A percentile compares a stretch with the other conserved stretches of the same genome.
These are phyloP conservation scores for Hyphodiscus hymeniophilus DNA, from an alignment of 495 filamentous ascomycete genomes.

Conservation along the genomic window DNA sequence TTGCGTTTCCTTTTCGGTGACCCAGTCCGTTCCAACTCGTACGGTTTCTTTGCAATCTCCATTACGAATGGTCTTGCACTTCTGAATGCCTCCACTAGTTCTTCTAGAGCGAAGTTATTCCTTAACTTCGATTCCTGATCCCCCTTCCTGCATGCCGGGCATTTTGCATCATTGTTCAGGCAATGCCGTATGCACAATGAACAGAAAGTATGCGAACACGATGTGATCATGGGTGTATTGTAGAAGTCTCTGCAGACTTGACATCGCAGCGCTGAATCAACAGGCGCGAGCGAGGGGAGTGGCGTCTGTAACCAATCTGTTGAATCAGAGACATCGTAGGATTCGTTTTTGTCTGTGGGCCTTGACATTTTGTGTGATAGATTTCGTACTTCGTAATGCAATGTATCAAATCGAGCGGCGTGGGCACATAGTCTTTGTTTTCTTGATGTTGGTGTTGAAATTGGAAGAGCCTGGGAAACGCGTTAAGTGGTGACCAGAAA, in stretches of 20 bases:
- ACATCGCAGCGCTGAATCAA: slow-evolving; percentile 85
- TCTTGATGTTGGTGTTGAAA: not conserved
- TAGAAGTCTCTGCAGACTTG: slow-evolving; percentile 98
- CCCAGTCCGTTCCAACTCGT: slow-evolving; percentile 1
- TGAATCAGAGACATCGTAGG: slow-evolving; percentile 69
- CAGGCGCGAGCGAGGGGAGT: slow-evolving; percentile 57
- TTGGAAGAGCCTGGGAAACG: no score
- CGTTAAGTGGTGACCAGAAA: slow-evolving; percentile 15
- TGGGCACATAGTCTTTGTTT: no score
- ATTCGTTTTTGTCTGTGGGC: slow-evolving; percentile 21
- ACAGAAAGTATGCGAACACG: slow-evolving; percentile 94
- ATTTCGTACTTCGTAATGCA: no score
- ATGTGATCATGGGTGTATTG: slow-evolving; percentile 85
- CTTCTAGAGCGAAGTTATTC: slow-evolving; percentile 73
- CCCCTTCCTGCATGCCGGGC: slow-evolving; percentile 67
- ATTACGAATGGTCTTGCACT: slow-evolving; percentile 54
- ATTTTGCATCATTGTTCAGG: slow-evolving; percentile 72
- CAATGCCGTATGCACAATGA: slow-evolving; percentile 86
- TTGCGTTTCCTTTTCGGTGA: slow-evolving; percentile 14
- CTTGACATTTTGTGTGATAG: not conserved
- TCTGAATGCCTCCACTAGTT: slow-evolving; percentile 74
- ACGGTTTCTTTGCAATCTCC: slow-evolving; percentile 44
- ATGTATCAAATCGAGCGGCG: no score
- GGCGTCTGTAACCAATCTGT: slow-evolving; percentile 90
- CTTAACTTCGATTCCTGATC: slow-evolving; percentile 80